Evolutionary conservation across 2,329 filamentous ascomycete genomes (phyloP).

Genomic region (Pseudogymnoascus sp.): DNA sequence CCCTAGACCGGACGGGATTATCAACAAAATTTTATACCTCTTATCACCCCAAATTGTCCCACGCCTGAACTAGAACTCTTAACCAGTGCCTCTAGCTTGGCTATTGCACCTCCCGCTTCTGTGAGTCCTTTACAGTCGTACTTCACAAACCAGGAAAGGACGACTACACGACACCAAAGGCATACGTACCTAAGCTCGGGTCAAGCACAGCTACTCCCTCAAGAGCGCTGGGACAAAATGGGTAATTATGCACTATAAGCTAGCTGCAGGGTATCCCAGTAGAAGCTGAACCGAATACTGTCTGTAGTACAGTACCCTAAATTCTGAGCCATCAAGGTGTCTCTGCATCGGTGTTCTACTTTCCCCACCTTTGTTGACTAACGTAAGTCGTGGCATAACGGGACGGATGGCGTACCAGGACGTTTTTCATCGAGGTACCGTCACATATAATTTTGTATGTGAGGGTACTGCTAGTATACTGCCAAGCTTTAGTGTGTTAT

Average conservation of each 20-base stretch:
- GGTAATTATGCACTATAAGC: background rate
- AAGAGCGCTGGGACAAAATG: background rate
- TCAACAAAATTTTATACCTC: constrained; percentile 16
- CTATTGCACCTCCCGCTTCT: background rate
- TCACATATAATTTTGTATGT: too few relatives aligned
- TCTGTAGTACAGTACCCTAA: too few relatives aligned
- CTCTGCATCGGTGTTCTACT: too few relatives aligned
- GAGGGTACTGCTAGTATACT: too few relatives aligned
- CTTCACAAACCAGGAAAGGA: background rate
- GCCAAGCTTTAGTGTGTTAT: too few relatives aligned
- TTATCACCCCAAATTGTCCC: constrained; percentile 12
- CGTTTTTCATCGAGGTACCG: too few relatives aligned
- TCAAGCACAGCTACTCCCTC: background rate
- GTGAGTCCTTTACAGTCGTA: background rate
- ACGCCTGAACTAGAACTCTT: constrained; percentile 14
- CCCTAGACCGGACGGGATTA: constrained; percentile 17
- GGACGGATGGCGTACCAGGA: too few relatives aligned
- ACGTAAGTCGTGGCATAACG: too few relatives aligned
- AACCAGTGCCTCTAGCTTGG: constrained; percentile 12
- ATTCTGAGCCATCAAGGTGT: background rate
- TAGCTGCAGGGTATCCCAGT: background rate
- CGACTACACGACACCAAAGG: background rate
- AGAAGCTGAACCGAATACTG: background rate
- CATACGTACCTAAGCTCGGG: background rate
- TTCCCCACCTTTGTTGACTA: too few relatives aligned